These are phyloP conservation scores for Boletus insuetus DNA, from an alignment of 768 basidiomycete species.

Conservation along the genomic window DNA sequence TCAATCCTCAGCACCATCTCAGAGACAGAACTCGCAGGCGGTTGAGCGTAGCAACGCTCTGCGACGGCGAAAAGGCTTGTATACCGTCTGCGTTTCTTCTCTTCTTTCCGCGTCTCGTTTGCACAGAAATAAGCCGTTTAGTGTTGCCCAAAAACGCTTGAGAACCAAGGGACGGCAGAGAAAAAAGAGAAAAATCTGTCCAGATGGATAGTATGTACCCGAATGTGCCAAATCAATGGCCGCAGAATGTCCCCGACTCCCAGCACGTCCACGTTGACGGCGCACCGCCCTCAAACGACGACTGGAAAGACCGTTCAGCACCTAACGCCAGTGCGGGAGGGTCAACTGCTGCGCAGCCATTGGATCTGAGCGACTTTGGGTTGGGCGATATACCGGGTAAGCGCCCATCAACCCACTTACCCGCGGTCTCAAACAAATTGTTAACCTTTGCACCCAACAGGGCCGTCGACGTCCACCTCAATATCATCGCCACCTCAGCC, in stretches of 20 bases:
- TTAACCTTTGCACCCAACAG: slow-evolving; percentile 21
- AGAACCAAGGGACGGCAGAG: slow-evolving; percentile 38
- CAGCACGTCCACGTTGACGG: slow-evolving; percentile 34
- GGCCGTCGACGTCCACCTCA: slow-evolving; percentile 40
- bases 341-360: slow-evolving; percentile 32
- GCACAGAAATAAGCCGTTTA: slow-evolving; percentile 47
- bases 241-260: slow-evolving; percentile 36
- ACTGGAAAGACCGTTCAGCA: slow-evolving; percentile 39
- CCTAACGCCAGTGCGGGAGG: slow-evolving; percentile 23
- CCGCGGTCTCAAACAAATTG: not conserved
- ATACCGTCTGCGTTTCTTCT: slow-evolving; percentile 37
- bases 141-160: slow-evolving; percentile 42
- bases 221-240: slow-evolving; percentile 42
- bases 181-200: slow-evolving; percentile 40
- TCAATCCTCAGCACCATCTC: slow-evolving; percentile 39
- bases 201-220: slow-evolving; percentile 47
- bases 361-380: slow-evolving; percentile 45
- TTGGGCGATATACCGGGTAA: slow-evolving; percentile 44
- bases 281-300: slow-evolving; percentile 31
- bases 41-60: slow-evolving; percentile 36
- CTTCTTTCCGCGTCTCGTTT: slow-evolving; percentile 36
- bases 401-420: slow-evolving; percentile 27
- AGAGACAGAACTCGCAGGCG: slow-evolving; percentile 39
- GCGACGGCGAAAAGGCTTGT: slow-evolving; percentile 41
- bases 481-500: slow-evolving; percentile 39